Percentiles rank a stretch among this genome's conserved stretches.
phyloP scores from a whole-genome alignment of 2,329 filamentous ascomycete genomes.

The Paraphoma chrysanthemicola region DNA sequence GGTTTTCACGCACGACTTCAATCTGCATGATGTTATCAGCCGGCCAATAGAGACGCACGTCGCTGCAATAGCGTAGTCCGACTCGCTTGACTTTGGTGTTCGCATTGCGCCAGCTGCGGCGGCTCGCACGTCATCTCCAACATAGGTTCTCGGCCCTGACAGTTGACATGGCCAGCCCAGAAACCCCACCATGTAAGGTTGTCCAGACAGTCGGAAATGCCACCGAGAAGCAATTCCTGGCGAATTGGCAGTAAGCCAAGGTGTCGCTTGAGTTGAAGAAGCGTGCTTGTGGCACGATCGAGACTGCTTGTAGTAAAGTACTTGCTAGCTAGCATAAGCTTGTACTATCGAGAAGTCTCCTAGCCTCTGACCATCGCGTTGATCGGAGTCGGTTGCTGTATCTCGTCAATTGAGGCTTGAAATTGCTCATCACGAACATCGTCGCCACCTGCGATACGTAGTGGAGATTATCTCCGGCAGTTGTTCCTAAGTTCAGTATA shows the following conservation, averaged over 20 bases:
- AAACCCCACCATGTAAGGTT: neutral
- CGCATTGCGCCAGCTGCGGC: conserved; percentile 1
- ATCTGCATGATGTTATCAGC: neutral
- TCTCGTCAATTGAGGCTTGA: conserved; percentile 2
- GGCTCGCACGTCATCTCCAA: conserved; percentile 1
- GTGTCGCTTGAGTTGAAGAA: neutral
- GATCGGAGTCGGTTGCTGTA: neutral
- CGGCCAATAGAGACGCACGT: neutral
- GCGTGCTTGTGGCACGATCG: neutral
- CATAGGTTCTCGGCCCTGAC: neutral
- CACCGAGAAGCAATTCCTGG: neutral
- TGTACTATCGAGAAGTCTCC: neutral
- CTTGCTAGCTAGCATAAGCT: neutral
- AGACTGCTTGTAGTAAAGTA: neutral
- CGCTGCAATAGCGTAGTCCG: neutral
- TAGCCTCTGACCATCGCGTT: neutral
- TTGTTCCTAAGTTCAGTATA: neutral
- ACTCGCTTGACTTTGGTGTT: neutral
- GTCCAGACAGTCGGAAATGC: neutral
- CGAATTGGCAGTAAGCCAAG: neutral
- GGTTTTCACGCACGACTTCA: neutral
- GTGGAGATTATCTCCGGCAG: neutral
- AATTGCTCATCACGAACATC: neutral
- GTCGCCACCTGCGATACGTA: too few species aligned
- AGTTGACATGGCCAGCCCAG: neutral